Evolutionary conservation across 2,329 filamentous ascomycete genomes (phyloP).

Genomic region (Pestalotiopsis sp.): DNA sequence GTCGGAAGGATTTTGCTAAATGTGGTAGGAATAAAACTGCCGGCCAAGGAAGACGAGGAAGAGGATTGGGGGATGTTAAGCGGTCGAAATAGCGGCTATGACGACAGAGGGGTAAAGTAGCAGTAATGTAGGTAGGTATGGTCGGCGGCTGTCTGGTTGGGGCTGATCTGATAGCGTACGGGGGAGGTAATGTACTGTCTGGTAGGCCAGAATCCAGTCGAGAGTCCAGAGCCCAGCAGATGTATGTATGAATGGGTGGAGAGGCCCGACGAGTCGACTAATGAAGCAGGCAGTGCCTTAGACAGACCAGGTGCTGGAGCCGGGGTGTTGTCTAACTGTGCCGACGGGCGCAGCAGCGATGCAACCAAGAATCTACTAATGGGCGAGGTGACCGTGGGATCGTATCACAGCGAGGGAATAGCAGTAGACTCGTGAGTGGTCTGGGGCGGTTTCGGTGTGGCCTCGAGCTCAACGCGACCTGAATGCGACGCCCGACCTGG

Average conservation of each 20-base stretch:
- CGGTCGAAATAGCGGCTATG: conserved; percentile 17
- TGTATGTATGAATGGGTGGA: neutral
- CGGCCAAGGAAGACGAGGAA: conserved; percentile 1
- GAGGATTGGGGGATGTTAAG: neutral
- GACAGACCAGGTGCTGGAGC: neutral
- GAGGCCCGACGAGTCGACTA: neutral
- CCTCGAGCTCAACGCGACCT: neutral
- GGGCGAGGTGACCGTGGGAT: neutral
- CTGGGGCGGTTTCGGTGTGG: neutral
- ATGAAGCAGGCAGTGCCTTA: neutral
- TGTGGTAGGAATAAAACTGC: conserved; percentile 2
- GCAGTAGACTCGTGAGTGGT: conserved; percentile 4
- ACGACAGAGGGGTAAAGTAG: conserved; percentile 20
- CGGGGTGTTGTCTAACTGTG: neutral
- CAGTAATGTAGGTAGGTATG: neutral
- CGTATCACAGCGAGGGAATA: neutral
- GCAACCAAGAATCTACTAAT: neutral
- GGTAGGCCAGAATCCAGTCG: too few relatives aligned
- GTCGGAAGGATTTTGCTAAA: neutral
- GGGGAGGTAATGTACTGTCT: neutral
- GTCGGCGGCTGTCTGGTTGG: neutral
- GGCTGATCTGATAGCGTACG: neutral
- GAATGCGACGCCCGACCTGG: neutral
- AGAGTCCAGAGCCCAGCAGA: too few relatives aligned
- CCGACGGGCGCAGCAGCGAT: neutral